Percentiles rank a stretch among this genome's conserved stretches.
Conservation (phyloP, 306 rosid genomes). For the Cucurbita ficifolia region DNA sequence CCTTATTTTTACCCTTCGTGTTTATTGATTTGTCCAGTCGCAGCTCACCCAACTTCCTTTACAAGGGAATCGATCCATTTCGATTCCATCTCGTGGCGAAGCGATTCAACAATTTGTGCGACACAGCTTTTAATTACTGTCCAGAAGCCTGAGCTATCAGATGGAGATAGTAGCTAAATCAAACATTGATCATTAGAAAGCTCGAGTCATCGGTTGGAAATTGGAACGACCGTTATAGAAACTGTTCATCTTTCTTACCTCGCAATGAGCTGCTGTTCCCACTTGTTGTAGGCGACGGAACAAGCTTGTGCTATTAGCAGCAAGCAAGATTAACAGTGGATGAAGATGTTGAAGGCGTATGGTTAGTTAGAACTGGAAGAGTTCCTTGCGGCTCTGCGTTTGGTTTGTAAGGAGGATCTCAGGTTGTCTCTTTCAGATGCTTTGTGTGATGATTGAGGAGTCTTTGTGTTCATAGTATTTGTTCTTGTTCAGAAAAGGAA, state of each 20-base stretch:
- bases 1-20: background rate
- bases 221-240: too few relatives aligned
- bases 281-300: background rate
- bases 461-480: too few relatives aligned
- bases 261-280: background rate
- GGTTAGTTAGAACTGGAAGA: too few relatives aligned
- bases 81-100: background rate
- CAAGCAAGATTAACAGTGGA: background rate
- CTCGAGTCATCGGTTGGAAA: background rate
- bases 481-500: background rate
- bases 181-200: background rate
- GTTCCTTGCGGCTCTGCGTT: background rate
- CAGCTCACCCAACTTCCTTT: background rate
- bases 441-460: background rate
- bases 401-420: background rate
- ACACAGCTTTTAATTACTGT: background rate
- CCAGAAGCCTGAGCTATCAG: background rate
- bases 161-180: background rate
- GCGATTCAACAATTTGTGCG: background rate
- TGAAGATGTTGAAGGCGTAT: background rate
- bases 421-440: background rate
- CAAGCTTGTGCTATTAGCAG: background rate
- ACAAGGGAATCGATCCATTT: background rate
- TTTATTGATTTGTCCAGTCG: background rate
- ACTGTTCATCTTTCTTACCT: too few relatives aligned